These are phyloP conservation scores for Fraxinus sp. DNA, from an alignment of 305 asterid genomes.

Conservation along the genomic window DNA sequence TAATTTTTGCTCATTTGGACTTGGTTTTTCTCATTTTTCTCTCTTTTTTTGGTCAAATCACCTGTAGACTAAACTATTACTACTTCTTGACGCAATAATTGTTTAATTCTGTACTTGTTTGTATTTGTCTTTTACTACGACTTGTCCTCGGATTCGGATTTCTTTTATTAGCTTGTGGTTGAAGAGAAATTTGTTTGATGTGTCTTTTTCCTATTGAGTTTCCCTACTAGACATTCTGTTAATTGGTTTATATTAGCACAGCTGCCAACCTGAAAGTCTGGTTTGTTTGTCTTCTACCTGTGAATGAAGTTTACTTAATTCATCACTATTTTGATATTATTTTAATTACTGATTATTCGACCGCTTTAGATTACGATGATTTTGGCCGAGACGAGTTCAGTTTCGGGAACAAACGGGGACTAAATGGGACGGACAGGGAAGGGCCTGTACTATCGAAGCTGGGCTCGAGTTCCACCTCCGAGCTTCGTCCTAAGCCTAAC, in stretches of 20 bases:
- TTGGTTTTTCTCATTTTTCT: background rate
- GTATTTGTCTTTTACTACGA: slow-evolving; percentile 40
- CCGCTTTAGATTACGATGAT: slow-evolving; percentile 20
- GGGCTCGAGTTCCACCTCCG: slow-evolving; percentile 48
- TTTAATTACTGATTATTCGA: background rate
- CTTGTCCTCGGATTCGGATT: slow-evolving; percentile 23
- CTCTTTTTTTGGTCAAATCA: background rate
- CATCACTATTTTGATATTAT: background rate
- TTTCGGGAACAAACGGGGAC: too few species aligned
- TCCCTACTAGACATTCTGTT: slow-evolving; percentile 33
- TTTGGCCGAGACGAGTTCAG: too few species aligned
- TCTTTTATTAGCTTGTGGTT: slow-evolving; percentile 27
- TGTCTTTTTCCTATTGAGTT: slow-evolving; percentile 23
- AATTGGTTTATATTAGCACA: slow-evolving; percentile 10
- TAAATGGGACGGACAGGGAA: too few species aligned
- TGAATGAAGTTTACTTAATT: background rate
- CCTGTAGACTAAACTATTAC: background rate
- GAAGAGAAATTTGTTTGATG: slow-evolving; percentile 26
- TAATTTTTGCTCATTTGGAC: slow-evolving; percentile 18
- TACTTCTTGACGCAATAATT: slow-evolving; percentile 14
- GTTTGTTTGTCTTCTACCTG: slow-evolving; percentile 35
- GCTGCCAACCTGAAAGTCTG: slow-evolving; percentile 40
- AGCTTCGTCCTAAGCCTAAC: slow-evolving; percentile 68
- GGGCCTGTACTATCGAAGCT: too few species aligned
- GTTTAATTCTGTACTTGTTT: slow-evolving; percentile 24